Base-by-base conservation (phyloP, 2,329 filamentous ascomycete genomes). In the Cladorrhinum sp. region DNA sequence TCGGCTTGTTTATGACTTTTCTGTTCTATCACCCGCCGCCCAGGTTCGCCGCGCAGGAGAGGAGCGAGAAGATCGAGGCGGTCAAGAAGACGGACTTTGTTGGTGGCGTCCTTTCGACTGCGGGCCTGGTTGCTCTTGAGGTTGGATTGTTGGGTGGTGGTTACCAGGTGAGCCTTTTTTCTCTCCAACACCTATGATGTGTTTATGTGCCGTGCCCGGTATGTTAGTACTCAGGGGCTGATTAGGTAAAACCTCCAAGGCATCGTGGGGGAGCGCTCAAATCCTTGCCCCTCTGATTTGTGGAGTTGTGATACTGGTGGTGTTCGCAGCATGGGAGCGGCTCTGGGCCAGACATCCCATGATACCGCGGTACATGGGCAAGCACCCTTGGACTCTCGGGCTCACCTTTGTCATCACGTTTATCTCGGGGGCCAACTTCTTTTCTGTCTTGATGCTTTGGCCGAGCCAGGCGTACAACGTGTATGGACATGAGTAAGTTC, bases 391-490 rank as follows among this genome's bases (percentile, higher is more conserved):
- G 2, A 83, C 79, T 4, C 72, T 85, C 5, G 72, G 74, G 12
- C 73, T 85, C 20, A 84, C 81, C 0, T 73, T 85, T 20, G 68
- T 85, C 57, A 84, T 85, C 66, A 85, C 82, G 13, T 84, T 83
- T 66, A 81, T 85, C 56, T 83, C 81, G 0, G 83, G 83, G 3
- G 80, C 81, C 61, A 85, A 85, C 67, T 85, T 84, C 71, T 82
- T 84, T 68, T 79, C 79, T 0, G 74, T 81, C 13, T 68, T 83
- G 25, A 76, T 83, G 68, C 85, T 88, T 70, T 88, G 85, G 85
- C 84, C 84, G 4, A 85, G 83, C 0, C 81, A 88, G 70, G 80
- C 83, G 1, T 86, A 84, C 74, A 87, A 87, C 64, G 81, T 87
- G 9, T 88, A 87, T 68, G 84, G 84, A 6, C 83, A 89, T 64